Evolutionary conservation across 116 monocot genomes (phyloP), one percentile per base, ranked within the genome.

Genomic region (Trichopus zeylanicus): DNA sequence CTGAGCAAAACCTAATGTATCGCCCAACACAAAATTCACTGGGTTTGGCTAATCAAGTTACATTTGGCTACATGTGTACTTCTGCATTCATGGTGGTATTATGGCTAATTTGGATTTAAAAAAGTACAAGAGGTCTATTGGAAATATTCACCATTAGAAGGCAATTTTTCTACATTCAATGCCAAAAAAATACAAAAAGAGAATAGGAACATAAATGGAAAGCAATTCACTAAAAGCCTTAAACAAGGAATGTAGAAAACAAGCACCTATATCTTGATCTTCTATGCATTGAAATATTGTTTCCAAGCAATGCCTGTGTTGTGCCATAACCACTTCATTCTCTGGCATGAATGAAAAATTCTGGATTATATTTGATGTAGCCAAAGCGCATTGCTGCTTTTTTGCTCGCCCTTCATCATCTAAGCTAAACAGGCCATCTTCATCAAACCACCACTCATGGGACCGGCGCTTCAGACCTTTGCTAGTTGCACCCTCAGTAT

Each of bases 301-400:
- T 71, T 98, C 98, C 75, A 91, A 63, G 68, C 91, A 98, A 42
- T 98, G 98, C 48, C 98, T 87, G 71, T 98, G 84, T 65, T 98
- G 98, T 29, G 91, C 91, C 98, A 98, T 98, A 56, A 98, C 70
- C 31, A 57, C 64, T 71, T 98, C 98, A 80, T 98, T 91, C 26
- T 98, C 98, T 39, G 98, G 98, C 91, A 98, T 98, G 73, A 98
- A 98, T 51, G 98, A 91, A 70, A 98, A 98, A 55, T 98, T 98
- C 2, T 88, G 70, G 24, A 98, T 82, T 48, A 91, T 85, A 82
- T 98, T 98, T 48, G 98, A 98, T 62, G 87, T 85, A 62, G 82
- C 91, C 71, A 91, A 61, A 51, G 88, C 98, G 76, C 98, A 91
- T 42, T 77, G 91, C 64, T 98, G 98, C 55, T 80, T 98, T 68